phyloP scores from a whole-genome alignment of 768 basidiomycete genomes.

The Roridomyces roridus region DNA sequence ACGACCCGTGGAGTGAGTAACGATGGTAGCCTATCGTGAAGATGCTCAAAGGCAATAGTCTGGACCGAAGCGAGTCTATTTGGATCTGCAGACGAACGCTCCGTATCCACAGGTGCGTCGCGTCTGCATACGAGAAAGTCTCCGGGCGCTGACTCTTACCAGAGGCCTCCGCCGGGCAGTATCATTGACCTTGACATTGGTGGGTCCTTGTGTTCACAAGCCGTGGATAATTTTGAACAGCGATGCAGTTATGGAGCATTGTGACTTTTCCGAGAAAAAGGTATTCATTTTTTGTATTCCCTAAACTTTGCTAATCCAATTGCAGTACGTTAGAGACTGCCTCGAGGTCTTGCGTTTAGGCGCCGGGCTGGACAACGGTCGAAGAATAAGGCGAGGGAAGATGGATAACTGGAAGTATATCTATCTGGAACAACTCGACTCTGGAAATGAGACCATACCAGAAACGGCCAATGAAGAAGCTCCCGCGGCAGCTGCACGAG shows the following conservation, averaged over 20 bases:
- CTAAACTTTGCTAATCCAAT: conserved; percentile 16
- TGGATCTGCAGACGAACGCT: conserved; percentile 56
- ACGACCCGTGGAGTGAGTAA: conserved; percentile 62
- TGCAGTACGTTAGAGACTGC: conserved; percentile 95
- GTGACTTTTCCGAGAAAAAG: conserved; percentile 86
- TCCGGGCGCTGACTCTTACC: conserved; percentile 80
- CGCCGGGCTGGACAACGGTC: conserved; percentile 84
- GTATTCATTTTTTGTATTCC: conserved; percentile 40
- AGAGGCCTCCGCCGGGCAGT: conserved; percentile 83
- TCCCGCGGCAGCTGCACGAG: conserved; percentile 22
- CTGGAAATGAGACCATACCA: conserved; percentile 27
- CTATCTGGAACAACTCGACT: conserved; percentile 67
- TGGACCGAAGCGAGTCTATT: conserved; percentile 81
- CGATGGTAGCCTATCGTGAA: background rate
- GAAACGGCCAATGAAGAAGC: conserved; percentile 16
- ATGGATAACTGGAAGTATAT: conserved; percentile 89
- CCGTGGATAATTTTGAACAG: background rate
- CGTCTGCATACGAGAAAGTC: no score
- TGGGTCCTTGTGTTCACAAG: background rate
- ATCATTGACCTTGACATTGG: conserved; percentile 84
- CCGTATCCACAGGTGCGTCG: no score
- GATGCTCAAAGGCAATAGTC: no score
- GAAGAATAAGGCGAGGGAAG: conserved; percentile 74
- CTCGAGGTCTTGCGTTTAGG: conserved; percentile 93
- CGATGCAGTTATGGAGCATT: conserved; percentile 79